These are phyloP conservation scores for Suillus plorans DNA, from an alignment of 768 basidiomycete species.

Conservation along the genomic window DNA sequence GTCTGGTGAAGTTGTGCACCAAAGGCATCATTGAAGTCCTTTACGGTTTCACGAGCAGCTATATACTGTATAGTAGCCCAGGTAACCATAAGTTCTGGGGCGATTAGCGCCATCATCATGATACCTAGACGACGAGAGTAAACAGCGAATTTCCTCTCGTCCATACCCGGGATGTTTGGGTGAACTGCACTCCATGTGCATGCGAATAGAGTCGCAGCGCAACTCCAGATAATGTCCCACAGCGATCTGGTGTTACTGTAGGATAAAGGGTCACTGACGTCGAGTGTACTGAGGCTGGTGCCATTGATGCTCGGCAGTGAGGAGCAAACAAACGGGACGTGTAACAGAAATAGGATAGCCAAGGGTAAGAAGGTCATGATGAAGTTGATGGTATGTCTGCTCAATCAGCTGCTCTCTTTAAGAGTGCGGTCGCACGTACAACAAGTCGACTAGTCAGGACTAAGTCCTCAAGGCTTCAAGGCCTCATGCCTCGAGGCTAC, in stretches of 20 bases:
- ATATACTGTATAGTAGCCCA: conserved; percentile 30
- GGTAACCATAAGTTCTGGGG: conserved; percentile 27
- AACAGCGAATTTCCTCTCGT: conserved; percentile 9
- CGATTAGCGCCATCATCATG: conserved; percentile 23
- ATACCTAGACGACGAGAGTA: conserved; percentile 12
- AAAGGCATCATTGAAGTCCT: not conserved
- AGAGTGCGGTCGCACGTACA: not conserved
- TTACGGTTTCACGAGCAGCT: conserved; percentile 10
- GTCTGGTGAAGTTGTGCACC: not conserved
- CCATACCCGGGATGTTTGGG: conserved; percentile 27
- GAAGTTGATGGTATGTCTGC: not conserved
- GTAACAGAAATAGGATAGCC: not conserved
- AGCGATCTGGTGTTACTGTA: conserved; percentile 27
- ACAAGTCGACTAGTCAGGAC: not conserved
- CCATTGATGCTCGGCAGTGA: not conserved
- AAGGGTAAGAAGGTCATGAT: not conserved
- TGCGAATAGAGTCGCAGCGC: conserved; percentile 26
- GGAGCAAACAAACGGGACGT: not conserved
- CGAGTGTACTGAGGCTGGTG: not conserved
- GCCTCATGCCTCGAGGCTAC: too few species aligned
- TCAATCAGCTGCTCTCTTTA: not conserved
- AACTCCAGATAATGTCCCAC: conserved; percentile 28
- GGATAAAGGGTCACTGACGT: not conserved
- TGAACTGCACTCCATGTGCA: conserved; percentile 34
- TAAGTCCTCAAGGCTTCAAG: too few species aligned